Base-by-base conservation (phyloP, 2,329 filamentous ascomycete species). In the Didymella pinodella region DNA sequence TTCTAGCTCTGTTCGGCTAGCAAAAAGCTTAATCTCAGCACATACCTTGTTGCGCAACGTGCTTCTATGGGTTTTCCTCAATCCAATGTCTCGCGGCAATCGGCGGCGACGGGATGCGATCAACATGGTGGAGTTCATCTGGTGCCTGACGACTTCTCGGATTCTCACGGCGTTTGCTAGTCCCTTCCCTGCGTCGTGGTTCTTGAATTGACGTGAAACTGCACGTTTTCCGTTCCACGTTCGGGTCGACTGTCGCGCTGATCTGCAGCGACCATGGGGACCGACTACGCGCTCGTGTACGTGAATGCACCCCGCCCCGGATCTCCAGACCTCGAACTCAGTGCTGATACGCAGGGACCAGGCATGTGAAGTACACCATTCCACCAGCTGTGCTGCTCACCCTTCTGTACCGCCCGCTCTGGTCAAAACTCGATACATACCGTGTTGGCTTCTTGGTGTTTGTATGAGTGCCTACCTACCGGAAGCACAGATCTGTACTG, bases 361-460 rank as follows among this genome's bases (percentile, higher is more conserved):
- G 87, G 64, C 86, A 90, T 74, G 73, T 88, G 67, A 85, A 85
- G 67, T 91, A 87, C 79, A 91, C 86, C 31, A 85, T 90, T 56
- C 88, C 88, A 14, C 81, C 86, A 25, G 88, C 87, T 10, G 74
- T 83, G 62, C 67, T 83, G 41, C 81, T 91, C 64, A 87, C 87
- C 16, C 65, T 84, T 41, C 74, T 89, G 47, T 85, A 86, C 63
- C 82, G 80, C 45, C 89, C 88, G 2, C 80, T 92, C 34, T 81
- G 86, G 53, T 89, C 85, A 20, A 81, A 79, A 34, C 78, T 87
- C 54, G 88, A 91, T 70, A 68, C 85, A 38, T 88, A 86, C 75
- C 88, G 88, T 70, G 83, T 88, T 52, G 65, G 77, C 31, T 87
- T 86, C 63, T 78, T 91, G 49, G 81, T 89, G 58, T 77, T 81